Percentiles rank a stretch among this genome's conserved stretches.
Evolutionary conservation across 2,329 filamentous ascomycete genomes (phyloP).

Genomic region (Exophiala viscosa): DNA sequence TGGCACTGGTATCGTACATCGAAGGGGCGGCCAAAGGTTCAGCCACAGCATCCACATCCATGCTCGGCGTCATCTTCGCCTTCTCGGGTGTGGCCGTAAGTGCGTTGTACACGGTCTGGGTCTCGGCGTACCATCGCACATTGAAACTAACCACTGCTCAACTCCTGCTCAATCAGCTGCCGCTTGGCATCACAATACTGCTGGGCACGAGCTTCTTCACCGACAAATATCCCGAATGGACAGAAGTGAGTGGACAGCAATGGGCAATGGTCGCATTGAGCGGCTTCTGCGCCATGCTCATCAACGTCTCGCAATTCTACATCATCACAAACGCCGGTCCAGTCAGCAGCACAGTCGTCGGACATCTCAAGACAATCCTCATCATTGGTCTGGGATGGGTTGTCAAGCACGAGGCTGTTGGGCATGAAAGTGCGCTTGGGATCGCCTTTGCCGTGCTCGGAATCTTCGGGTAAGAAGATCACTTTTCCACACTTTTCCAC

Average conservation of each 20-base stretch:
- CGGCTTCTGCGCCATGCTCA: slow-evolving; percentile 59
- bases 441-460: slow-evolving; percentile 5
- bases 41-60: slow-evolving; percentile 18
- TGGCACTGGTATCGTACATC: slow-evolving; percentile 65
- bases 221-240: slow-evolving; percentile 60
- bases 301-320: slow-evolving; percentile 50
- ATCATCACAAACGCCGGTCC: slow-evolving; percentile 45
- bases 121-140: slow-evolving; percentile 62
- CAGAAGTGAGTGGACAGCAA: slow-evolving; percentile 47
- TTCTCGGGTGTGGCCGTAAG: slow-evolving; percentile 62
- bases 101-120: slow-evolving; percentile 67
- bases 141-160: slow-evolving; percentile 66
- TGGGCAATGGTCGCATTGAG: slow-evolving; percentile 61
- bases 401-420: slow-evolving; percentile 8
- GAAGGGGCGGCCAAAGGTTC: slow-evolving; percentile 50
- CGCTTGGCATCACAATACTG: slow-evolving; percentile 59
- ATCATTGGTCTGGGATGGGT: slow-evolving; percentile 63
- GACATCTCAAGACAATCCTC: slow-evolving; percentile 62
- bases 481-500: no score
- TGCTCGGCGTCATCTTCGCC: slow-evolving; percentile 54
- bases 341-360: slow-evolving; percentile 63
- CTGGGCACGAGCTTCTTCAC: slow-evolving; percentile 64
- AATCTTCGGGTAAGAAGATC: not conserved
- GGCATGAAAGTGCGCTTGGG: slow-evolving; percentile 2
- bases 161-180: slow-evolving; percentile 65